A percentile compares a stretch with the other conserved stretches of the same genome.
Evolutionary conservation across 225 moss, liverwort and hornwort species (phyloP).

Genomic region (Polytrichum formosum): DNA sequence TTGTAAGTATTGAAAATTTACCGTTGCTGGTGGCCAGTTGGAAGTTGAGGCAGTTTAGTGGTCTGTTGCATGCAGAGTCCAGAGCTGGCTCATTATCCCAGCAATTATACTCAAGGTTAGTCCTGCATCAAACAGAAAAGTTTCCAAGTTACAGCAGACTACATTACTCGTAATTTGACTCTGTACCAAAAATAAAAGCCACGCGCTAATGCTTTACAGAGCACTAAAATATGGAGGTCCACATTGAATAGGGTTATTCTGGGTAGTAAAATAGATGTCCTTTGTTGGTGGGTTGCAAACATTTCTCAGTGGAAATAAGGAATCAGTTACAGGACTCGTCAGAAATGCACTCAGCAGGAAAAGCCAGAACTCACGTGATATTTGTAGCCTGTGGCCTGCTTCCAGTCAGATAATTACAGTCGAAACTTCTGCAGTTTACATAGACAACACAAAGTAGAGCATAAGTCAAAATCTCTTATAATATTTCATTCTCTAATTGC

Average conservation of each 20-base stretch:
- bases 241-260: too few relatives aligned
- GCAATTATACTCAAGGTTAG: constrained; percentile 29
- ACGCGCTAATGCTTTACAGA: not conserved
- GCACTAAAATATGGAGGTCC: not conserved
- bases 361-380: constrained; percentile 25
- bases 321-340: too few relatives aligned
- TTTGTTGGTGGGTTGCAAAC: too few relatives aligned
- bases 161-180: too few relatives aligned
- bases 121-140: constrained; percentile 18
- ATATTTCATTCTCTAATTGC: too few relatives aligned
- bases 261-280: too few relatives aligned
- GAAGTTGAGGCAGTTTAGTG: constrained; percentile 34
- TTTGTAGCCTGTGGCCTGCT: constrained; percentile 19
- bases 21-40: constrained; percentile 24
- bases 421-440: constrained; percentile 24
- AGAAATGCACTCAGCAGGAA: too few relatives aligned
- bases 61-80: constrained; percentile 32
- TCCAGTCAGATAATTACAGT: constrained; percentile 46
- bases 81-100: constrained; percentile 1
- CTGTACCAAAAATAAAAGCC: not conserved
- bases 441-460: too few relatives aligned
- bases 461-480: too few relatives aligned
- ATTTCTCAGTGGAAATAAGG: too few relatives aligned
- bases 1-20: constrained; percentile 3
- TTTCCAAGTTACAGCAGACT: too few relatives aligned